phyloP scores from a whole-genome alignment of 768 basidiomycete genomes.

The Kwoniella sp. region DNA sequence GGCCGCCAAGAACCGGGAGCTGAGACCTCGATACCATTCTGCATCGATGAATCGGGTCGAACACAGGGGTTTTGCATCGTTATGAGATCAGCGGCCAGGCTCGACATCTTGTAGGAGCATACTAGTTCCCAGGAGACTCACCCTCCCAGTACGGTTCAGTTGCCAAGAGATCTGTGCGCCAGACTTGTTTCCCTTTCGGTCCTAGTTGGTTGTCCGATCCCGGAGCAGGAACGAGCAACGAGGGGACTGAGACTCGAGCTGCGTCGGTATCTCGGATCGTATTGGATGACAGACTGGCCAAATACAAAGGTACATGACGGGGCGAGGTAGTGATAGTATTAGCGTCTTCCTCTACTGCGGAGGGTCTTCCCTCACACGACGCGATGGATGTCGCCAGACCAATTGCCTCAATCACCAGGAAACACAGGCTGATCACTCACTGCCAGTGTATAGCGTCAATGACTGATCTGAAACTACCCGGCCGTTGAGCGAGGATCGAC shows the following conservation, averaged over 20 bases:
- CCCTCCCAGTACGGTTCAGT: slow-evolving; percentile 90
- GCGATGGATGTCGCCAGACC: no score
- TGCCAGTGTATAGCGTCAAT: slow-evolving; percentile 95
- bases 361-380: no score
- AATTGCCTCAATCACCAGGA: no score
- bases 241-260: slow-evolving; percentile 85
- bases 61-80: no score
- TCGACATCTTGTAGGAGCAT: no score
- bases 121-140: no score
- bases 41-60: background rate
- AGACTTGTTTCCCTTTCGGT: slow-evolving; percentile 61
- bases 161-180: slow-evolving; percentile 80
- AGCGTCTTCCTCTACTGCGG: background rate
- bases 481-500: slow-evolving; percentile 77
- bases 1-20: slow-evolving; percentile 72
- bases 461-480: slow-evolving; percentile 77
- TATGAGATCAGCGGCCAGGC: background rate
- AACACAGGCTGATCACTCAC: slow-evolving; percentile 62
- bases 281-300: slow-evolving; percentile 70
- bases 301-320: no score
- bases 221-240: slow-evolving; percentile 63
- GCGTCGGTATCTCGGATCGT: slow-evolving; percentile 80
- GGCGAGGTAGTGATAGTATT: background rate
- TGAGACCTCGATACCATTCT: slow-evolving; percentile 92
- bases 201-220: slow-evolving; percentile 7